Evolutionary conservation across 495 filamentous ascomycete genomes (phyloP), one percentile per base, ranked within the genome.

Genomic region (Amphirosellinia nigrospora): DNA sequence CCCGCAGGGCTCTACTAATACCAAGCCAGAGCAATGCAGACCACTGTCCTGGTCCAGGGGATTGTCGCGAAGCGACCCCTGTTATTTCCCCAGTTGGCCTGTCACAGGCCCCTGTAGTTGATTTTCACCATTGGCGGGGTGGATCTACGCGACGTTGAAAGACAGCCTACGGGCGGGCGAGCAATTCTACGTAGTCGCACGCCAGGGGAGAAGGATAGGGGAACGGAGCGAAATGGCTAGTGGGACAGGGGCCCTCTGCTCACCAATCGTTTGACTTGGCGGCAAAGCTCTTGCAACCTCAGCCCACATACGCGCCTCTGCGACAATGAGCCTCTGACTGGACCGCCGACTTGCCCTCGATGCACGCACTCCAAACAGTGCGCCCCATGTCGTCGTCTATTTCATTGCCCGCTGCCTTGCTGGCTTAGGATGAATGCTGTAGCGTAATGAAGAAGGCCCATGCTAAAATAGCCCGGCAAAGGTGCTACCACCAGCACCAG

Each of bases 101-200:
- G 70, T 74, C 61, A 58, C 62, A 71, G 70, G 61, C 55, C 72
- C 50, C 55, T 41, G 74, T 74, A 65, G 66, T 11, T 36, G 70
- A 71, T 58, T 52, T 55, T 46, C 30, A 23, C 56, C 62, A 69
- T 63, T 63, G 70, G 72, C 56, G 43, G 30, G 68, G 69, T 62
- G 69, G 74, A 76, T 76, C 74, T 69, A 71, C 72, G 58, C 64
- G 68, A 66, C 69, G 64, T 64, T 65, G 43, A 72, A 70, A 70
- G 28, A n/a, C 16, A 28, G 13, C 16, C 7, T 15, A 21, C 30
- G 8, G 16, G 8, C 53, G 21, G 4, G 53, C 19, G 15, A 21
- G 30, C 55, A 58, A n/a, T n/a, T n/a, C n/a, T n/a, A n/a, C n/a
- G n/a, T 16, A 58, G 55, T 32, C 36, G 72, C 9, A 41, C 11